A percentile compares a stretch with the other conserved stretches of the same genome.
Evolutionary conservation across 2,329 filamentous ascomycete genomes (phyloP).

Genomic region (Aspergillus japonicus): DNA sequence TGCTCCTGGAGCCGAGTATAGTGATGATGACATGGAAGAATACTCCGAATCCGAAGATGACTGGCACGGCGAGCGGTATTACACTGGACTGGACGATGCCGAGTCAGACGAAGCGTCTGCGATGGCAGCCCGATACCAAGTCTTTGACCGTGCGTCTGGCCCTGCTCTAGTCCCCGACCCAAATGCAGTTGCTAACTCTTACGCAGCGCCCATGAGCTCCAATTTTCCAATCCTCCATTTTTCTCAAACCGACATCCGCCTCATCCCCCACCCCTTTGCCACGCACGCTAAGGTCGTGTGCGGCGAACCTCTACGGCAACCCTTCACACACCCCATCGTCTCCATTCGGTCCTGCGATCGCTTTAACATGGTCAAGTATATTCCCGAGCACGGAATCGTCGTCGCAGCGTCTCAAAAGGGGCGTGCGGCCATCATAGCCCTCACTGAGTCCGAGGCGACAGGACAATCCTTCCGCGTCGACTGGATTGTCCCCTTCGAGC

Average conservation of each 20-base stretch:
- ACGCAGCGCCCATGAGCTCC: conserved; percentile 20
- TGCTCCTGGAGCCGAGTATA: conserved; percentile 19
- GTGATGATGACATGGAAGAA: conserved; percentile 15
- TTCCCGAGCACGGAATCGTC: conserved; percentile 60
- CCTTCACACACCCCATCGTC: conserved; percentile 24
- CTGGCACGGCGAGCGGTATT: conserved; percentile 16
- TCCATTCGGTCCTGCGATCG: conserved; percentile 44
- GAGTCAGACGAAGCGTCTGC: conserved; percentile 18
- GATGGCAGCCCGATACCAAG: conserved; percentile 14
- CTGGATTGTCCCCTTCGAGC: conserved; percentile 54
- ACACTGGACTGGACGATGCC: conserved; percentile 15
- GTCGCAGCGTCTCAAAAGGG: conserved; percentile 59
- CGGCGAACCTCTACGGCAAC: conserved; percentile 30
- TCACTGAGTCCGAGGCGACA: conserved; percentile 44
- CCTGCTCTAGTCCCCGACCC: background rate
- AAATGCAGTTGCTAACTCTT: conserved; percentile 7
- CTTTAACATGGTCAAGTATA: conserved; percentile 57
- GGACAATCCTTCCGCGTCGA: conserved; percentile 55
- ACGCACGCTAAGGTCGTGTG: conserved; percentile 32
- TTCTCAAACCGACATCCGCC: conserved; percentile 39
- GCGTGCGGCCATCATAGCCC: conserved; percentile 53
- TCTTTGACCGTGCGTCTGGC: conserved; percentile 20
- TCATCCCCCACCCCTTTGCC: conserved; percentile 36
- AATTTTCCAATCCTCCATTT: conserved; percentile 46
- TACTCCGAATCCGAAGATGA: conserved; percentile 18